These are phyloP conservation scores for Colletotrichum sp. DNA, from an alignment of 2,329 filamentous ascomycete species.

Conservation along the genomic window DNA sequence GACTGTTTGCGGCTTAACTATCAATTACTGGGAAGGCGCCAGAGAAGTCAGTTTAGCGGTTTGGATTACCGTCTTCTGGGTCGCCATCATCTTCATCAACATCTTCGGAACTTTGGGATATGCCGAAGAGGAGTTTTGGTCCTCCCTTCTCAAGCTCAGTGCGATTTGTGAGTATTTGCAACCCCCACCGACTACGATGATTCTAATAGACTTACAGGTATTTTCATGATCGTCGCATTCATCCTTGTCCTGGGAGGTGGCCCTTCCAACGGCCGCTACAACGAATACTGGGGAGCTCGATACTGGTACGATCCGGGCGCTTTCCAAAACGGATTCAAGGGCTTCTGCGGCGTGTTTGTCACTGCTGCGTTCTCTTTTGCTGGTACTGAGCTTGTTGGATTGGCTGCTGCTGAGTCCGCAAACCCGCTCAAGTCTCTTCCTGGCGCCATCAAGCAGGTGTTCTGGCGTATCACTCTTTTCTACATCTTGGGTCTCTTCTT, in stretches of 20 bases:
- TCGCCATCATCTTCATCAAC: slow-evolving; percentile 47
- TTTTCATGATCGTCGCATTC: slow-evolving; percentile 69
- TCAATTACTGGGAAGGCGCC: slow-evolving; percentile 49
- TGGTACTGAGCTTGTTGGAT: slow-evolving; percentile 76
- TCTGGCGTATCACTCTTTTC: slow-evolving; percentile 63
- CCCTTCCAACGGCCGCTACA: slow-evolving; percentile 50
- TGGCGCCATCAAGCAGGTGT: slow-evolving; percentile 81
- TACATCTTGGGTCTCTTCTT: slow-evolving; percentile 59
- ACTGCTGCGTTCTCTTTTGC: slow-evolving; percentile 77
- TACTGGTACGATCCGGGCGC: slow-evolving; percentile 57
- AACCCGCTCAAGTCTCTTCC: slow-evolving; percentile 78
- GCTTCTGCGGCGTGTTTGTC: slow-evolving; percentile 74
- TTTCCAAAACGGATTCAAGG: slow-evolving; percentile 77
- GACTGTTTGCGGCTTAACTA: slow-evolving; percentile 54
- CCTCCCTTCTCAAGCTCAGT: slow-evolving; percentile 51
- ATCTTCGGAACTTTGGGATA: slow-evolving; percentile 52
- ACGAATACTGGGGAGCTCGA: slow-evolving; percentile 53
- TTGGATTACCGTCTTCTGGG: slow-evolving; percentile 62
- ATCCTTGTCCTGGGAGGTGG: slow-evolving; percentile 66
- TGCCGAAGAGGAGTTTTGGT: slow-evolving; percentile 64
- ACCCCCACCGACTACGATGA: fast-evolving
- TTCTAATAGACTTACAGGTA: slow-evolving; percentile 33
- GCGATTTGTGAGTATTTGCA: slow-evolving; percentile 41
- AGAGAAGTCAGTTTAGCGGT: slow-evolving; percentile 48
- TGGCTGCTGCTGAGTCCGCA: slow-evolving; percentile 73